Evolutionary conservation across 768 basidiomycete genomes (phyloP).

Genomic region (Hortiboletus flavorubellus): DNA sequence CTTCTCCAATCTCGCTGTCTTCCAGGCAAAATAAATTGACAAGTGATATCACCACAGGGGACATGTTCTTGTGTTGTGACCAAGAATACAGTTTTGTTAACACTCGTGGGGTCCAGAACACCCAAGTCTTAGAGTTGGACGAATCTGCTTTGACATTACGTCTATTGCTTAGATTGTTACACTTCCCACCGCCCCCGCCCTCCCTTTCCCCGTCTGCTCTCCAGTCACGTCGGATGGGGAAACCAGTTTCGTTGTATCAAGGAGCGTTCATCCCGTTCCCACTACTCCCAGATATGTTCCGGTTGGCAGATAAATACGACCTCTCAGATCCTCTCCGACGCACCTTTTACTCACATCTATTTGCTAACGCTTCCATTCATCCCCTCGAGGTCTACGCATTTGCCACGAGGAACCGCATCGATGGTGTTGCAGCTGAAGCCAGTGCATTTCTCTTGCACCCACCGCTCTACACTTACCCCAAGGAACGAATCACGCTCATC

Average conservation of each 20-base stretch:
- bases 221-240: conserved; percentile 29
- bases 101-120: conserved; percentile 21
- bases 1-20: conserved; percentile 9
- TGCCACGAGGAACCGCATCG: conserved; percentile 43
- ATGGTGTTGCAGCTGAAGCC: conserved; percentile 50
- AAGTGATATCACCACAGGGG: conserved; percentile 37
- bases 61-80: conserved; percentile 68
- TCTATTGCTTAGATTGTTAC: conserved; percentile 54
- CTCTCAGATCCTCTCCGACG: conserved; percentile 44
- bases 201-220: conserved; percentile 25
- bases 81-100: conserved; percentile 14
- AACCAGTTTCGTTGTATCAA: conserved; percentile 32
- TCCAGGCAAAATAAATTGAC: conserved; percentile 6
- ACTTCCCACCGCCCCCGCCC: conserved; percentile 51
- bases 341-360: conserved; percentile 49
- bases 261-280: conserved; percentile 61
- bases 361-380: conserved; percentile 46
- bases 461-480: conserved; percentile 53
- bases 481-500: conserved; percentile 49
- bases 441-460: conserved; percentile 53
- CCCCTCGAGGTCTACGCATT: conserved; percentile 63
- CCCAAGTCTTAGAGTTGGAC: conserved; percentile 47
- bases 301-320: conserved; percentile 64
- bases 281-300: conserved; percentile 53
- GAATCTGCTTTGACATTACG: conserved; percentile 49